Conservation (phyloP, 2,329 filamentous ascomycete genomes). For the Xylariomycetidae sp. region DNA sequence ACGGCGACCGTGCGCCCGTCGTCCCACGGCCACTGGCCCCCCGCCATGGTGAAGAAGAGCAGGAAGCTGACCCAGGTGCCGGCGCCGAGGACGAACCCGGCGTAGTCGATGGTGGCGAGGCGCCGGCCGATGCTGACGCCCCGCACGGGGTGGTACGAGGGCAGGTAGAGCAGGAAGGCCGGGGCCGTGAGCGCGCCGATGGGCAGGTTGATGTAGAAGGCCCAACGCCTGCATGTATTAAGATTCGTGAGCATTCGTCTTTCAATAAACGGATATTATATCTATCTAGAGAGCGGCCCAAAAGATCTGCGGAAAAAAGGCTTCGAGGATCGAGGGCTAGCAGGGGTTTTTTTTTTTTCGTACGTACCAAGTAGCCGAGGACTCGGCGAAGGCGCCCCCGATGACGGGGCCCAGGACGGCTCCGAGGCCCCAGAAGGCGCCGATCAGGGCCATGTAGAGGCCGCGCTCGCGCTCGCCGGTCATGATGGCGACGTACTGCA, state of each 20-base stretch:
- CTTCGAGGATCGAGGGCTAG: too few species aligned
- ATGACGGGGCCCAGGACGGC: constrained; percentile 38
- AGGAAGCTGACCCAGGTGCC: constrained; percentile 33
- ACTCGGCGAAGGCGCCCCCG: constrained; percentile 41
- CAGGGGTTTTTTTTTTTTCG: too few species aligned
- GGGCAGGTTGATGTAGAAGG: constrained; percentile 54
- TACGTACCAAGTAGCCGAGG: constrained; percentile 38
- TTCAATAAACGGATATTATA: too few species aligned
- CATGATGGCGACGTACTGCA: constrained; percentile 13
- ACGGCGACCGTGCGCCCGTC: constrained; percentile 39
- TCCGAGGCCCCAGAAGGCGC: constrained; percentile 32
- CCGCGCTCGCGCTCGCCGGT: constrained; percentile 18
- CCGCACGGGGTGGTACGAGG: constrained; percentile 19
- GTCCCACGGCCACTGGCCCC: constrained; percentile 42
- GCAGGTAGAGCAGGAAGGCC: constrained; percentile 29
- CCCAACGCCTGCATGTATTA: too few species aligned
- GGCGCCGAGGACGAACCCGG: constrained; percentile 38
- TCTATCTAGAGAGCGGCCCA: too few species aligned
- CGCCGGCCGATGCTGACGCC: constrained; percentile 22
- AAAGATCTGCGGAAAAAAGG: too few species aligned
- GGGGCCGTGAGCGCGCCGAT: constrained; percentile 33
- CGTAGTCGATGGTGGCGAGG: constrained; percentile 33
- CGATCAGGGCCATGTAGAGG: constrained; percentile 26
- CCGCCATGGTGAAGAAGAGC: constrained; percentile 45
- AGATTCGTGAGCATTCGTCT: too few species aligned